A percentile compares a stretch with the other conserved stretches of the same genome.
Conservation (phyloP, 306 rosid genomes). For the Cyamopsis tetragonoloba region DNA sequence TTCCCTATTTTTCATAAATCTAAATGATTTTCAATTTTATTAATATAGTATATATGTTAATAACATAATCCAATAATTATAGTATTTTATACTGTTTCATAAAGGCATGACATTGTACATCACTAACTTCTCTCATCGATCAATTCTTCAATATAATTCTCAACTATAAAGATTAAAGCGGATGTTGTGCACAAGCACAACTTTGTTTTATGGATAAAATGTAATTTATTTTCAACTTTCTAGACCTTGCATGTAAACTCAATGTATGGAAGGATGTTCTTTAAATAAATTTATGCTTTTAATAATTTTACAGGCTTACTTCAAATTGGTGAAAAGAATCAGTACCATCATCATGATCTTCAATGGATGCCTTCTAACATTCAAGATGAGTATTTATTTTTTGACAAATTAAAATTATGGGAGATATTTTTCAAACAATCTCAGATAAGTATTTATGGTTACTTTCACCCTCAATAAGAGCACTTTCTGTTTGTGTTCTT, state of each 20-base stretch:
- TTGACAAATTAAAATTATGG: neutral
- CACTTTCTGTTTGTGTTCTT: too few species aligned
- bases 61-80: neutral
- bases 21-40: neutral
- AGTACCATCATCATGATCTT: neutral
- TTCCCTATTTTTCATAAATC: neutral
- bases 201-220: neutral
- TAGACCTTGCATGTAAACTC: neutral
- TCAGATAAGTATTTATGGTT: too few species aligned
- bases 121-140: neutral
- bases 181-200: neutral
- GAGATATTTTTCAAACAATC: too few species aligned
- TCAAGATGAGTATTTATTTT: neutral
- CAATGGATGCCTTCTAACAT: neutral
- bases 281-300: neutral
- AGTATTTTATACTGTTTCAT: constrained; percentile 8
- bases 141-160: too few species aligned
- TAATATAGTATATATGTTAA: neutral
- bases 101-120: constrained; percentile 1
- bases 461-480: too few species aligned
- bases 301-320: neutral
- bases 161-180: neutral
- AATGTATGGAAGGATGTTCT: neutral
- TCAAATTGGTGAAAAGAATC: neutral
- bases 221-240: neutral